Percentiles rank a stretch among this genome's conserved stretches.
These are phyloP conservation scores for Penicillium sp. DNA, from an alignment of 2,329 filamentous ascomycete genomes.

Conservation along the genomic window DNA sequence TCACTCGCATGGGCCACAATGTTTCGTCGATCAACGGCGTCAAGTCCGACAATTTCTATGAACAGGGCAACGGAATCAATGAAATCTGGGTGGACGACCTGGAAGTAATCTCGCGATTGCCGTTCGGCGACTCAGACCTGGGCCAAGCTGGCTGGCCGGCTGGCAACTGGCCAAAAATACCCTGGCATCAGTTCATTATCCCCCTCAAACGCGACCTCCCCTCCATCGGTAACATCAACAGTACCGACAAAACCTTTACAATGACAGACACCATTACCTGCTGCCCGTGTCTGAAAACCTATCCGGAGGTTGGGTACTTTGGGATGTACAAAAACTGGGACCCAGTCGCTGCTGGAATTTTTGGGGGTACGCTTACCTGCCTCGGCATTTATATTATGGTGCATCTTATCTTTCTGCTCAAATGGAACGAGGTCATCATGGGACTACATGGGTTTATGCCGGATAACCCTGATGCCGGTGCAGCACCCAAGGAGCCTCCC, in stretches of 20 bases:
- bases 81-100: constrained; percentile 39
- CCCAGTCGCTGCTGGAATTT: neutral
- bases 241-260: neutral
- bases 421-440: neutral
- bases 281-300: neutral
- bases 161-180: constrained; percentile 37
- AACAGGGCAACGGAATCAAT: constrained; percentile 40
- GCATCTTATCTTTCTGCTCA: neutral
- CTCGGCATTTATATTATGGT: too few relatives aligned
- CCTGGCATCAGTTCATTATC: constrained; percentile 43
- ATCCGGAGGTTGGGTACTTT: neutral
- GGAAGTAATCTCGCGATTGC: constrained; percentile 41
- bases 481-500: neutral
- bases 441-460: neutral
- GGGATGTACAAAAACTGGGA: neutral
- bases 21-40: constrained; percentile 32
- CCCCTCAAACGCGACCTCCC: constrained; percentile 27
- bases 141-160: constrained; percentile 38
- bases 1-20: neutral
- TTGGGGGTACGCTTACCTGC: neutral
- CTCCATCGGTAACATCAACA: neutral
- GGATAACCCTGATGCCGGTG: neutral
- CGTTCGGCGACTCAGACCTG: constrained; percentile 41
- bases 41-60: constrained; percentile 35
- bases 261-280: neutral